Evolutionary conservation across 495 filamentous ascomycete genomes (phyloP).

Genomic region (Parachaetomium inaequale): DNA sequence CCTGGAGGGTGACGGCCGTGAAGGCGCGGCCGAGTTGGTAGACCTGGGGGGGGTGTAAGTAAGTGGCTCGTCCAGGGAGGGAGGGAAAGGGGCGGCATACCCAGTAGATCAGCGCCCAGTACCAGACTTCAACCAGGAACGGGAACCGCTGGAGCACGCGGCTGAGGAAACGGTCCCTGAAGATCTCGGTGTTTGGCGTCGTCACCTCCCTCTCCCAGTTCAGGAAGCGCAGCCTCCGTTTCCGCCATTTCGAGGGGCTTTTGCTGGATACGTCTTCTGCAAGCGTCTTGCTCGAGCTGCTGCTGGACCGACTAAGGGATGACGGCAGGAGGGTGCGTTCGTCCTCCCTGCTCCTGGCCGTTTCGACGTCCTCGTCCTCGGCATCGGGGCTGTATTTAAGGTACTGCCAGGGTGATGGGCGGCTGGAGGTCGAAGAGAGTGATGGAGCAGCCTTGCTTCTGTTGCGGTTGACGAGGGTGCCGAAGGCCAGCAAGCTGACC

Average conservation of each 20-base stretch:
- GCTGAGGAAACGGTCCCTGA: slow-evolving; percentile 32
- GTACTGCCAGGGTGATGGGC: slow-evolving; percentile 24
- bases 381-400: slow-evolving; percentile 24
- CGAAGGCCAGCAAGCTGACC: slow-evolving; percentile 31
- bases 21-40: slow-evolving; percentile 39
- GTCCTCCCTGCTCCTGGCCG: slow-evolving; percentile 2
- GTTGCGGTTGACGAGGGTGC: slow-evolving; percentile 38
- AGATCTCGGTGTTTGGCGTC: slow-evolving; percentile 31
- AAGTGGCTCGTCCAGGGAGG: neutral
- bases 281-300: slow-evolving; percentile 24
- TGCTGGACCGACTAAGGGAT: slow-evolving; percentile 19
- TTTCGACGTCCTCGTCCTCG: slow-evolving; percentile 16
- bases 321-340: neutral
- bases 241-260: slow-evolving; percentile 16
- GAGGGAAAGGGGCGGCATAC: slow-evolving; percentile 47
- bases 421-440: slow-evolving; percentile 9
- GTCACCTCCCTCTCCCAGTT: slow-evolving; percentile 26
- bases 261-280: slow-evolving; percentile 10
- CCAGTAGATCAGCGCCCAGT: slow-evolving; percentile 70
- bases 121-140: slow-evolving; percentile 76
- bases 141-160: slow-evolving; percentile 63
- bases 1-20: slow-evolving; percentile 58
- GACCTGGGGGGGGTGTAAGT: slow-evolving; percentile 18
- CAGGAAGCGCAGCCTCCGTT: slow-evolving; percentile 25
- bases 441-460: slow-evolving; percentile 1